A percentile compares a stretch with the other conserved stretches of the same genome.
phyloP scores from a whole-genome alignment of 805 yeast genomes.

The Metschnikowia rubicola region DNA sequence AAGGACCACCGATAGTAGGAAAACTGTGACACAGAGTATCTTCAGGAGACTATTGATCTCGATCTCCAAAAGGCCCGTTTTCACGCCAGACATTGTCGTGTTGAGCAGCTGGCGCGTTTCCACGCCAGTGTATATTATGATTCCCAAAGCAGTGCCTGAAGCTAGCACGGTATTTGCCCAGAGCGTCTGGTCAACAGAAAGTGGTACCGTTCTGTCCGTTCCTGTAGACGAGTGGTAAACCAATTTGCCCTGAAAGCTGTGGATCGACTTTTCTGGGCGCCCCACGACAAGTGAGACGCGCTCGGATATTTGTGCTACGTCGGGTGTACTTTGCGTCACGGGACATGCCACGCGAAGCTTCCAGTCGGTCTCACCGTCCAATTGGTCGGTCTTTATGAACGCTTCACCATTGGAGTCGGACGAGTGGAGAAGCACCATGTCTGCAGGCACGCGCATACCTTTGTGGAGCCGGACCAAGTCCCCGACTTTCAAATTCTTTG shows the following conservation, averaged over 20 bases:
- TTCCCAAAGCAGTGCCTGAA: conserved; percentile 86
- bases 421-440: conserved; percentile 78
- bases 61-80: conserved; percentile 83
- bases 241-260: conserved; percentile 73
- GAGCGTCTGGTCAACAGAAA: conserved; percentile 84
- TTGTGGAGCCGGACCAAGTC: conserved; percentile 77
- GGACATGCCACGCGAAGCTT: conserved; percentile 78
- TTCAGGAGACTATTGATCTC: conserved; percentile 89
- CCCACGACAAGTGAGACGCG: conserved; percentile 58
- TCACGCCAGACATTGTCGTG: conserved; percentile 82
- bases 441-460: conserved; percentile 90
- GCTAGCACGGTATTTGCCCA: conserved; percentile 99
- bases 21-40: conserved; percentile 82
- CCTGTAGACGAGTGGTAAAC: conserved; percentile 40
- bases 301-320: conserved; percentile 49
- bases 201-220: conserved; percentile 52
- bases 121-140: conserved; percentile 83
- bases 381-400: conserved; percentile 93
- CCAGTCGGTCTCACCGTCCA: conserved; percentile 99
- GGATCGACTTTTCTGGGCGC: conserved; percentile 84
- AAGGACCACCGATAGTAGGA: conserved; percentile 66
- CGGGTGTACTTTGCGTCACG: conserved; percentile 55
- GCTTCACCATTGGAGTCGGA: conserved; percentile 70
- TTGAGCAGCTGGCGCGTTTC: conserved; percentile 96
- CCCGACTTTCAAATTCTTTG: conserved; percentile 76